A percentile compares a stretch with the other conserved stretches of the same genome.
phyloP scores from a whole-genome alignment of 139 green algal species.

The Mesostigma viride region DNA sequence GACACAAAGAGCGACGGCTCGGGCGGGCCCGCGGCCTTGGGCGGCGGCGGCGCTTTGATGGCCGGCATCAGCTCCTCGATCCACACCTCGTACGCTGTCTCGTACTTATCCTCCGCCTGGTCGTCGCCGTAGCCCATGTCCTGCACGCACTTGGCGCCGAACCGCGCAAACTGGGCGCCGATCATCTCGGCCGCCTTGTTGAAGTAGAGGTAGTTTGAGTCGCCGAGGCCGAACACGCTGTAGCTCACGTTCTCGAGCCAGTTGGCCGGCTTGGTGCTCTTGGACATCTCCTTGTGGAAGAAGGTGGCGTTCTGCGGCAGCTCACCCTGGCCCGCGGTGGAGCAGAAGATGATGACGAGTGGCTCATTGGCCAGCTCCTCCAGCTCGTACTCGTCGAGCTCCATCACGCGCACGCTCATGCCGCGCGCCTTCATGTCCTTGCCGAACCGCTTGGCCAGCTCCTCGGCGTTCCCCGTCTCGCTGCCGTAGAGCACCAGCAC shows the following conservation, averaged over 20 bases:
- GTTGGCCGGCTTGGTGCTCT: not conserved
- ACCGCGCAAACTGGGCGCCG: not conserved
- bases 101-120: not conserved
- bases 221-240: constrained; percentile 9
- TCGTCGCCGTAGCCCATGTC: not conserved
- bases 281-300: not conserved
- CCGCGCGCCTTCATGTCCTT: not conserved
- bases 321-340: constrained; percentile 17
- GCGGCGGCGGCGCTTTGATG: not conserved
- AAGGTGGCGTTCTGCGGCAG: constrained; percentile 2
- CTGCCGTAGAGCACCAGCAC: constrained; percentile 14
- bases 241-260: not conserved
- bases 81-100: not conserved
- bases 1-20: too few relatives aligned
- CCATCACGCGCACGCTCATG: not conserved
- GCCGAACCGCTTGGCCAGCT: constrained; percentile 8
- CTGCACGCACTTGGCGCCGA: not conserved
- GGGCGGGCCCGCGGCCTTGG: too few relatives aligned
- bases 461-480: constrained; percentile 12
- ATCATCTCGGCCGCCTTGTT: not conserved
- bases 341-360: constrained; percentile 2
- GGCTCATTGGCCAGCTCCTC: not conserved
- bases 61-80: not conserved
- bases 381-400: not conserved
- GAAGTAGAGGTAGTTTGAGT: constrained; percentile 15